Conservation (phyloP, 2,329 filamentous ascomycete species). For the Monosporascus sp. region DNA sequence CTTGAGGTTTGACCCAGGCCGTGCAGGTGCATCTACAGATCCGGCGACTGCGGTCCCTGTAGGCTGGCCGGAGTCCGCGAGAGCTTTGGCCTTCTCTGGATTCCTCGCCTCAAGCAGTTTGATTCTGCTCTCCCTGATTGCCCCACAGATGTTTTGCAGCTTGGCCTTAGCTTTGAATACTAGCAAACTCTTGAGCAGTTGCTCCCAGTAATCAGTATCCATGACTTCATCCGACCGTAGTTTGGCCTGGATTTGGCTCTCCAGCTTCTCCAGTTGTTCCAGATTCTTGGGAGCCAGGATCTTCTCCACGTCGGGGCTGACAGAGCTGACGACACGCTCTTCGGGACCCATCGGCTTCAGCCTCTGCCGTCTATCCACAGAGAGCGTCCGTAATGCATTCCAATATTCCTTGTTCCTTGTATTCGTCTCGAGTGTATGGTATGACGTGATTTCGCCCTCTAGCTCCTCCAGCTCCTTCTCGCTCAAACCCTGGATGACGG, state of each 20-base stretch:
- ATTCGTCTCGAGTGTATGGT: conserved; percentile 75
- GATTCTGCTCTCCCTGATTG: conserved; percentile 66
- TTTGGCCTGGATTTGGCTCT: conserved; percentile 82
- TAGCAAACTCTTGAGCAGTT: conserved; percentile 75
- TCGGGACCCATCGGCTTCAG: conserved; percentile 57
- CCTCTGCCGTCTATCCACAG: conserved; percentile 68
- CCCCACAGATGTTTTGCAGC: conserved; percentile 71
- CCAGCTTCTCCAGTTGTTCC: conserved; percentile 79
- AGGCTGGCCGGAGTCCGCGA: conserved; percentile 35
- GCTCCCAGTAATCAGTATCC: conserved; percentile 97
- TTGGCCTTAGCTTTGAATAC: conserved; percentile 92
- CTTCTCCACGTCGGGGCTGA: conserved; percentile 82
- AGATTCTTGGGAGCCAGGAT: conserved; percentile 80
- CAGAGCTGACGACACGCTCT: conserved; percentile 72
- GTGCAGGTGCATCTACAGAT: conserved; percentile 14
- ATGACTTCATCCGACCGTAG: conserved; percentile 85
- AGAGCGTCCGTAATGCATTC: conserved; percentile 84
- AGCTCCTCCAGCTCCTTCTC: conserved; percentile 67
- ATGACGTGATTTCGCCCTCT: conserved; percentile 76
- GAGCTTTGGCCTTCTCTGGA: conserved; percentile 56
- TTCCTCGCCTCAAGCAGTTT: conserved; percentile 63
- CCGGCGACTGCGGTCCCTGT: conserved; percentile 32
- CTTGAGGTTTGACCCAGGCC: conserved; percentile 22
- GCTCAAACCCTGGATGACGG: conserved; percentile 70
- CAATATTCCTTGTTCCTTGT: conserved; percentile 80